Evolutionary conservation across 2,329 filamentous ascomycete species (phyloP), one percentile per base, ranked within the genome.

Genomic region (Didymella arachidicola): DNA sequence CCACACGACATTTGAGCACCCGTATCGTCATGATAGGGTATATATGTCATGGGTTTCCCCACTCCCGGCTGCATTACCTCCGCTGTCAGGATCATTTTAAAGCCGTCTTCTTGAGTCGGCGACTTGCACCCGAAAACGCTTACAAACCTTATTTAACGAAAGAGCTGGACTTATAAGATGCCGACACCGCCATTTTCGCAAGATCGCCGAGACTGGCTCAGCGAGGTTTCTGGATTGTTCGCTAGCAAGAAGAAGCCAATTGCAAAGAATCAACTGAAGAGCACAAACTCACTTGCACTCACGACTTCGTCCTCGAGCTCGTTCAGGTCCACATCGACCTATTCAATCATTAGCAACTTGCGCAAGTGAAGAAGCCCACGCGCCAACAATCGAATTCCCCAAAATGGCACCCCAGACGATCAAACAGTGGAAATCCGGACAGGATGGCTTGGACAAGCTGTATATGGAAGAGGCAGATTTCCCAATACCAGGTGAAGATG

Each of bases 381-480:
- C 42, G 58, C 63, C 30, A 62, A 16, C 11, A 18, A 18, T 50
- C 58, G n/a, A 45, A 39, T 42, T 22, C 39, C 51, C 7, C 53
- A 64, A 59, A 55, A 71, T 68, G 66, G 61, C 62, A 50, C 62
- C 65, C 58, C 67, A 69, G 68, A 70, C 65, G 56, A 66, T 75
- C 58, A 78, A 73, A 67, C 76, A 77, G 62, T 81, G 79, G 79
- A 69, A 76, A 43, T 80, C 79, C 14, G 68, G 68, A 34, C 79
- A 80, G 61, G 70, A 79, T 69, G 79, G 79, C 5, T 69, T 80
- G 16, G 78, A 79, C 65, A 79, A 79, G 48, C 62, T 81, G 53
- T 68, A 62, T 27, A 65, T 76, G 50, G 69, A 67, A 41, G 74
- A 76, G 41, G 69, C 64, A 19, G 67, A 76, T 1, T 72, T 73